These are phyloP conservation scores for Aspergillus nanangensis DNA, from an alignment of 495 filamentous ascomycete species.

Conservation along the genomic window DNA sequence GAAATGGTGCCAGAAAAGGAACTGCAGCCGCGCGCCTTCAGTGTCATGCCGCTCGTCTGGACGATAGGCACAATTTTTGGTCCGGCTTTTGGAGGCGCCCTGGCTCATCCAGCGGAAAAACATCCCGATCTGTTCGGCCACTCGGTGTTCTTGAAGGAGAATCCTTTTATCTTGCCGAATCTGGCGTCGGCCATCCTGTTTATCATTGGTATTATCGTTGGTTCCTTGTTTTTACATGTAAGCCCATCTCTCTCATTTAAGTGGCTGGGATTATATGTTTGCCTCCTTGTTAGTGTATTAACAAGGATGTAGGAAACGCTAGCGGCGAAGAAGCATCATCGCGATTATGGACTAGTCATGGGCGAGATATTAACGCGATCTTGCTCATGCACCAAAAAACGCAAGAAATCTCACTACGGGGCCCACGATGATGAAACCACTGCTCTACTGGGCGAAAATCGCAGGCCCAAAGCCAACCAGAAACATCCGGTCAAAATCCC, in stretches of 20 bases:
- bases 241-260: background rate
- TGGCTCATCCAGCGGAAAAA: slow-evolving; percentile 70
- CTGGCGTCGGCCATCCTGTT: slow-evolving; percentile 69
- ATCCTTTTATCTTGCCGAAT: slow-evolving; percentile 81
- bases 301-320: slow-evolving; percentile 65
- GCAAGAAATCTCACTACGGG: slow-evolving; percentile 12
- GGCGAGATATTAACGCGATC: slow-evolving; percentile 45
- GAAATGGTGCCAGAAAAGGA: slow-evolving; percentile 81
- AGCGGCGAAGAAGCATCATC: slow-evolving; percentile 53
- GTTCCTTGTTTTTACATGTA: slow-evolving; percentile 63
- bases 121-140: slow-evolving; percentile 65
- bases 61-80: slow-evolving; percentile 83
- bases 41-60: slow-evolving; percentile 81
- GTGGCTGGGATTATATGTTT: background rate
- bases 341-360: slow-evolving; percentile 65
- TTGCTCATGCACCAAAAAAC: slow-evolving; percentile 21
- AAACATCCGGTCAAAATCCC: slow-evolving; percentile 31
- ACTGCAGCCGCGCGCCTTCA: slow-evolving; percentile 77
- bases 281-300: no score
- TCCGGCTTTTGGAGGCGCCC: slow-evolving; percentile 78
- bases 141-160: slow-evolving; percentile 61
- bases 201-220: slow-evolving; percentile 64
- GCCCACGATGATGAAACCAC: slow-evolving; percentile 36
- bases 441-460: slow-evolving; percentile 22
- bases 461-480: background rate